These are phyloP conservation scores for Ramaria rubella DNA, from an alignment of 768 basidiomycete genomes.

Conservation along the genomic window DNA sequence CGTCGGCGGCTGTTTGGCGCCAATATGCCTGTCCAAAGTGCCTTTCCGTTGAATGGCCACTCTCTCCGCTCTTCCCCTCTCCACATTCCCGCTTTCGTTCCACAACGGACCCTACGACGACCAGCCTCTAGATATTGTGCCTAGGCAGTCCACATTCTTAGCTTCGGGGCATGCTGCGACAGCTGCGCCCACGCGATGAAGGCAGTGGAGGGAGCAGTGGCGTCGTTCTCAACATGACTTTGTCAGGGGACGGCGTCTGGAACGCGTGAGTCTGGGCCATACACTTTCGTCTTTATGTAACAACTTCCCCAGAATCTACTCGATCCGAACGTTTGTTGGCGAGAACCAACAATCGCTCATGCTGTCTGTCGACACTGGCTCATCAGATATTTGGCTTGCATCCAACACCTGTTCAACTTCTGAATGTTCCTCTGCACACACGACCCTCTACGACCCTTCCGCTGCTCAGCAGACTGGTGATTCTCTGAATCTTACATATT, in stretches of 20 bases:
- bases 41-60: not conserved
- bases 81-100: not conserved
- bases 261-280: conserved; percentile 48
- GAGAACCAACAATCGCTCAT: conserved; percentile 41
- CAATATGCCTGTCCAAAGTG: not conserved
- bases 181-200: conserved; percentile 24
- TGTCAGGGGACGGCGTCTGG: conserved; percentile 47
- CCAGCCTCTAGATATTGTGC: too few relatives aligned
- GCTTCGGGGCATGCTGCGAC: too few relatives aligned
- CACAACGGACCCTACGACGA: too few relatives aligned
- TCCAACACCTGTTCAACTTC: conserved; percentile 56
- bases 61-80: not conserved
- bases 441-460: conserved; percentile 49
- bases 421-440: conserved; percentile 40
- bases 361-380: conserved; percentile 75
- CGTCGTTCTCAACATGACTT: conserved; percentile 49
- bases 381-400: conserved; percentile 77
- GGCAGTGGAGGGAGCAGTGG: conserved; percentile 48
- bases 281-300: not conserved
- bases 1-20: not conserved
- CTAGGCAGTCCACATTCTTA: too few relatives aligned
- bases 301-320: conserved; percentile 49
- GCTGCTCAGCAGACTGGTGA: conserved; percentile 37
- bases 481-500: conserved; percentile 49
- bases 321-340: conserved; percentile 54